These are phyloP conservation scores for Plasmodium fragile DNA, from an alignment of 169 alveolate species.

Conservation along the genomic window DNA sequence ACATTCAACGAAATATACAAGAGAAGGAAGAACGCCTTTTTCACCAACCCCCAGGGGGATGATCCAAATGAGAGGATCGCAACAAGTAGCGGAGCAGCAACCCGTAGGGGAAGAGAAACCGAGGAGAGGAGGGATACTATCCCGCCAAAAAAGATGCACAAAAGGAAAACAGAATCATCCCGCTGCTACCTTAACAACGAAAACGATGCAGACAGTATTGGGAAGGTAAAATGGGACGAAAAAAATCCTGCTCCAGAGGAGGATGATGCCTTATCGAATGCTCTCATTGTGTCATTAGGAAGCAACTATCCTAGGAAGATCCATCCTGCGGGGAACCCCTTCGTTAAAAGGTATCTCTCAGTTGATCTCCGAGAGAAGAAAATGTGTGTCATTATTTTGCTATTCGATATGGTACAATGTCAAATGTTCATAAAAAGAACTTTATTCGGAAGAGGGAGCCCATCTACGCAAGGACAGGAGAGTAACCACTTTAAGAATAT, in stretches of 20 bases:
- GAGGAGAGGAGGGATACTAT: neutral
- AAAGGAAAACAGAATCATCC: neutral
- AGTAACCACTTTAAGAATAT: neutral
- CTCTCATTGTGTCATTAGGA: slow-evolving; percentile 7
- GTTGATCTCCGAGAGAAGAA: slow-evolving; percentile 10
- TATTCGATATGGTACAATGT: slow-evolving; percentile 5
- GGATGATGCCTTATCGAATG: neutral
- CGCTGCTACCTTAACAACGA: neutral
- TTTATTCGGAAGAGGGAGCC: neutral
- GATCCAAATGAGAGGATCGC: neutral
- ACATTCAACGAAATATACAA: slow-evolving; percentile 27
- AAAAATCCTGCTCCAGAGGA: neutral
- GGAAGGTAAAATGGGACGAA: neutral
- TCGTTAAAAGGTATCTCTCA: slow-evolving; percentile 31
- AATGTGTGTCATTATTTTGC: neutral
- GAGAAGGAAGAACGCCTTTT: neutral
- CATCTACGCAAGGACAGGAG: neutral
- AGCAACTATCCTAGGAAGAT: neutral
- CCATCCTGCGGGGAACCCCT: neutral
- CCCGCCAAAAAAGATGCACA: neutral
- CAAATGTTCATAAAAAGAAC: slow-evolving; percentile 10
- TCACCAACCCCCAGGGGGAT: neutral
- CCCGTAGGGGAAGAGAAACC: neutral
- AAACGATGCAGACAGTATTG: neutral
- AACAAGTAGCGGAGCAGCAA: neutral